Conservation (phyloP, 2,329 filamentous ascomycete genomes). For the Pyrenophora teres region DNA sequence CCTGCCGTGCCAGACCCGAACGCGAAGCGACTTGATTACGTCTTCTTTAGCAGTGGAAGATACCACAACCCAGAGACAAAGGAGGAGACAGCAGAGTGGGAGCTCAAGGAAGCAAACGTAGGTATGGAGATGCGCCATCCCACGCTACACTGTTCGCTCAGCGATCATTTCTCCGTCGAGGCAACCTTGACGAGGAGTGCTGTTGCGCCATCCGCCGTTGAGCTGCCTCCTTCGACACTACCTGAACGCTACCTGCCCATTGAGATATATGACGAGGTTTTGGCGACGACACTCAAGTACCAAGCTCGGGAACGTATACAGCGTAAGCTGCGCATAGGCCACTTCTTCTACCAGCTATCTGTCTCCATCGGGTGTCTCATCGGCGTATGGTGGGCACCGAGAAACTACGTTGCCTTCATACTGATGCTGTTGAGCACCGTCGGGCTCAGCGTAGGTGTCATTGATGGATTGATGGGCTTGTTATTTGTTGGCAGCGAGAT, state of each 20-base stretch:
- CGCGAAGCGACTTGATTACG: conserved; percentile 92
- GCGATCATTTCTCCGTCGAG: conserved; percentile 92
- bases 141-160: conserved; percentile 79
- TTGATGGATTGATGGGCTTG: conserved; percentile 85
- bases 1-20: conserved; percentile 68
- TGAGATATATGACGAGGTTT: conserved; percentile 71
- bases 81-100: conserved; percentile 59
- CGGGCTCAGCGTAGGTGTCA: conserved; percentile 72
- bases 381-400: conserved; percentile 83
- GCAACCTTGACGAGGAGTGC: conserved; percentile 63
- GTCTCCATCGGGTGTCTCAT: conserved; percentile 76
- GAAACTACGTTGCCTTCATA: conserved; percentile 77
- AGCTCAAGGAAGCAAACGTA: conserved; percentile 71
- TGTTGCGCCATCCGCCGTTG: conserved; percentile 11
- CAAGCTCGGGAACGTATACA: conserved; percentile 72
- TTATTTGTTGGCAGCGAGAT: conserved; percentile 87
- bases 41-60: conserved; percentile 67
- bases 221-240: conserved; percentile 19
- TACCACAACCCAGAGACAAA: conserved; percentile 34
- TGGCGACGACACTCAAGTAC: conserved; percentile 72
- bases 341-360: conserved; percentile 72
- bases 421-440: conserved; percentile 81
- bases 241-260: conserved; percentile 49
- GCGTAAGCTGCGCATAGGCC: conserved; percentile 69
- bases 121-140: conserved; percentile 84